Percentiles rank a stretch among this genome's conserved stretches.
Evolutionary conservation across 2,329 filamentous ascomycete species (phyloP).

Genomic region (Fonsecaea pugnacius): DNA sequence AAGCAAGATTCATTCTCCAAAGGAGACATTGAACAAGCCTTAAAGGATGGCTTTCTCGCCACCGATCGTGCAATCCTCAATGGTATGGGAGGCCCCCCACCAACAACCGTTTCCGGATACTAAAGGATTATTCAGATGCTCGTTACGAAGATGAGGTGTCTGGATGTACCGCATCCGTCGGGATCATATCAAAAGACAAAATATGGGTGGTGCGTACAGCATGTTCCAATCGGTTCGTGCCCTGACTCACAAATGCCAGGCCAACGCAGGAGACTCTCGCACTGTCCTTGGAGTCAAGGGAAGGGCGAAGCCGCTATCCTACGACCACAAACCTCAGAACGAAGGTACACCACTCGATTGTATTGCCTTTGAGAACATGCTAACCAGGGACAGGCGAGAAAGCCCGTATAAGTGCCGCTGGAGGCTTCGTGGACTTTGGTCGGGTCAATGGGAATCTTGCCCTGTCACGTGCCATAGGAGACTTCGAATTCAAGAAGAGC

Average conservation of each 20-base stretch:
- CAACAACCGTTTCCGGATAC: constrained; percentile 15
- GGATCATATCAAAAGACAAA: constrained; percentile 84
- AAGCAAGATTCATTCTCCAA: constrained; percentile 94
- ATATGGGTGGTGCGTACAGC: constrained; percentile 79
- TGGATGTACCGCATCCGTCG: constrained; percentile 93
- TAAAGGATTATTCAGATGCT: constrained; percentile 67
- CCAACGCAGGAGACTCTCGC: constrained; percentile 95
- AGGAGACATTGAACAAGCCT: constrained; percentile 88
- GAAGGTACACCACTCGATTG: constrained; percentile 66
- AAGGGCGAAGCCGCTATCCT: constrained; percentile 95
- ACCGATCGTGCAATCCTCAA: constrained; percentile 94
- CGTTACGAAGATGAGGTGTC: constrained; percentile 98
- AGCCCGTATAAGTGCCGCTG: constrained; percentile 90
- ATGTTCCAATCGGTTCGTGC: constrained; percentile 2
- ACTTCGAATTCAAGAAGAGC: constrained; percentile 99
- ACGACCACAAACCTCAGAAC: constrained; percentile 98
- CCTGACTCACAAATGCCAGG: constrained; percentile 60
- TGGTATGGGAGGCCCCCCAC: constrained; percentile 60
- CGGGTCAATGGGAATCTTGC: constrained; percentile 98
- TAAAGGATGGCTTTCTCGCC: constrained; percentile 96
- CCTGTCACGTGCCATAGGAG: constrained; percentile 93
- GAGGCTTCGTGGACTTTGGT: constrained; percentile 97
- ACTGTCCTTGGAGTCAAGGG: constrained; percentile 96
- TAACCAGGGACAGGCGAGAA: constrained; percentile 74
- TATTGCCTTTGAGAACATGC: constrained; percentile 14